Base-by-base conservation (phyloP, 202 grass and related monocot genomes). In the Cymbopogon flexuosus region DNA sequence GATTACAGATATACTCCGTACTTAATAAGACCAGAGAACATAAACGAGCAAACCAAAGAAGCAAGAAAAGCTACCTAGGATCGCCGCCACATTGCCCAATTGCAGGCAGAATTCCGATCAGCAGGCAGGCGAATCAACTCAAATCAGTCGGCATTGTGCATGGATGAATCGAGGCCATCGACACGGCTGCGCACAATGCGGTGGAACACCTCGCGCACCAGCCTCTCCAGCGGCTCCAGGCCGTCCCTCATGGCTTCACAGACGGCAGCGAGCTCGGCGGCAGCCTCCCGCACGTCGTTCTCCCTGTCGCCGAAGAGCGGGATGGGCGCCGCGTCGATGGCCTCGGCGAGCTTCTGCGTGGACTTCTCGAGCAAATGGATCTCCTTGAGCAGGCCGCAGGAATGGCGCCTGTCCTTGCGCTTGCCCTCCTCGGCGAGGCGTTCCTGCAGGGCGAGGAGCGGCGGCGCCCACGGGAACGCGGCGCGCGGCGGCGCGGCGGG, bases 121-220 rank as follows among this genome's bases (percentile, higher is more conserved):
- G 81, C 0, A 0, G 52, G n/a, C 18, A 7, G n/a, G 21, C 56
- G 13, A 46, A 46, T 46, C 43, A 45, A 62, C 5, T 37, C 36
- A 8, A 4, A 77, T 89, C 83, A 89, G 69, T 83, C 88, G 11
- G 74, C 73, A 74, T 86, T 89, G 88, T 86, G 79, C 88, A 89
- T 86, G 51, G 79, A 86, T 4, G 88, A 83, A 60, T 89, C 88
- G 8, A 89, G 88, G 52, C 88, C 88, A 57, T 98, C 96, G 0
- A 93, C 93, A 10, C 96, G 96, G 90, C 90, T 95, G 63, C 90
- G 86, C 43, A 98, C 86, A 22, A 98, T 94, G 76, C 90, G 88
- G 79, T 91, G 92, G 87, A 98, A 98, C 6, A 98, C 90, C 80
- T 94, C 92, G 39, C 90, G 91, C 72, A 98, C 85, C 82, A 89